Evolutionary conservation across 1,284 basidiomycete genomes (phyloP).

Genomic region (Coniferiporia sulphurascens): DNA sequence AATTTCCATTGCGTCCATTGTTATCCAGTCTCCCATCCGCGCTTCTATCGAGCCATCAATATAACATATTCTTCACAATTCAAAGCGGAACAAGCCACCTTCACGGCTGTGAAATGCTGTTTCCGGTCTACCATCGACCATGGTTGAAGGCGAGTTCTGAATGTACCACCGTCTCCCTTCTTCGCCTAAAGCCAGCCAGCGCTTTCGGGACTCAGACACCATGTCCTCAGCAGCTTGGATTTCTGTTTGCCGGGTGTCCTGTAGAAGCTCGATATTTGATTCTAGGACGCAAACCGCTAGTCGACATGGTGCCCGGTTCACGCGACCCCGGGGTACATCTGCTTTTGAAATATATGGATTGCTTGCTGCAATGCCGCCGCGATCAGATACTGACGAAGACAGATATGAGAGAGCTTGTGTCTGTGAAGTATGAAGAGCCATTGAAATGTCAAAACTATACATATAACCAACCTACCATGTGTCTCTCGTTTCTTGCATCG

Average conservation of each 20-base stretch:
- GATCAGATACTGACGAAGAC: not conserved
- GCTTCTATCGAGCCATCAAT: slow-evolving; percentile 24
- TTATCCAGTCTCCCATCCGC: slow-evolving; percentile 41
- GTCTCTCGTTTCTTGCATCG: slow-evolving; percentile 47
- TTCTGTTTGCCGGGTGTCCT: slow-evolving; percentile 6
- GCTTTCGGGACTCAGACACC: not conserved
- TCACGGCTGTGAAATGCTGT: slow-evolving; percentile 48
- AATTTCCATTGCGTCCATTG: slow-evolving; percentile 32
- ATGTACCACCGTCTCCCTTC: slow-evolving; percentile 36
- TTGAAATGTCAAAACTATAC: not conserved
- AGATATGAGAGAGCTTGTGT: slow-evolving; percentile 10
- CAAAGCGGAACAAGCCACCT: slow-evolving; percentile 30
- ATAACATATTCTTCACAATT: slow-evolving; percentile 16
- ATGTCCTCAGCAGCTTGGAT: not conserved
- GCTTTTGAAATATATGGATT: slow-evolving; percentile 18
- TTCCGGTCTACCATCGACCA: slow-evolving; percentile 45
- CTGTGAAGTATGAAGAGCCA: not conserved
- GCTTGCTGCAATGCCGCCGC: slow-evolving; percentile 16
- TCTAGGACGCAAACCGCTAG: slow-evolving; percentile 45
- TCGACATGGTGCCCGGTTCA: slow-evolving; percentile 38
- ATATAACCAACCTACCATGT: slow-evolving; percentile 45
- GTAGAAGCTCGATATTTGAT: slow-evolving; percentile 45
- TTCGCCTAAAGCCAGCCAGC: slow-evolving; percentile 34
- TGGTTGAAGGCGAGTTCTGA: slow-evolving; percentile 44
- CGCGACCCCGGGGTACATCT: not conserved